A percentile compares a stretch with the other conserved stretches of the same genome.
Conservation (phyloP, 2,329 filamentous ascomycete species). For the Penicillium psychrosexuale region DNA sequence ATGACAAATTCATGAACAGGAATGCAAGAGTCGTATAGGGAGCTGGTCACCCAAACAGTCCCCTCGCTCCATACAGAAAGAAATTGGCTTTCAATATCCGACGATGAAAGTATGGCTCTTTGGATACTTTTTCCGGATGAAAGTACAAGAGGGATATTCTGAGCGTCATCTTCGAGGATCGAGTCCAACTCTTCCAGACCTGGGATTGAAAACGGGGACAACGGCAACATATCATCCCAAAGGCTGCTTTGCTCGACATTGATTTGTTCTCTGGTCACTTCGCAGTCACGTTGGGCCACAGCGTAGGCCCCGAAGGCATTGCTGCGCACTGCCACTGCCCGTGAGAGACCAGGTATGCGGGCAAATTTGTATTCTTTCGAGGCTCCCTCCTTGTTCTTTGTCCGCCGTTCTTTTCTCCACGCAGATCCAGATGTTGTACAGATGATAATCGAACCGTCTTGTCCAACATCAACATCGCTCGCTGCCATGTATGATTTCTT, state of each 20-base stretch:
- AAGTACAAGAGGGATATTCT: constrained; percentile 34
- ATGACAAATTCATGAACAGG: constrained; percentile 83
- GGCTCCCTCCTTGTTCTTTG: constrained; percentile 72
- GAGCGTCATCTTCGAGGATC: constrained; percentile 42
- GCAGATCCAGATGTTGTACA: constrained; percentile 90
- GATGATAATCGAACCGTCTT: constrained; percentile 91
- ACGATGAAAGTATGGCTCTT: constrained; percentile 42
- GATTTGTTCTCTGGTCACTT: constrained; percentile 72
- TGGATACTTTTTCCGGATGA: constrained; percentile 33
- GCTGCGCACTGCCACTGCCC: constrained; percentile 77
- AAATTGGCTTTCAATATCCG: constrained; percentile 46
- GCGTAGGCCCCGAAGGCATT: constrained; percentile 89
- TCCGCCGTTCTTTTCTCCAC: constrained; percentile 81
- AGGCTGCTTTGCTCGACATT: constrained; percentile 64
- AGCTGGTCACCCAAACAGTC: constrained; percentile 50
- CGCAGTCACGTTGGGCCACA: constrained; percentile 77
- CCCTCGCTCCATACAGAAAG: constrained; percentile 27
- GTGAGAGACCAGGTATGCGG: constrained; percentile 80
- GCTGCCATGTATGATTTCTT: constrained; percentile 81
- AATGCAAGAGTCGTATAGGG: constrained; percentile 65
- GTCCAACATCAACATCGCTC: constrained; percentile 80
- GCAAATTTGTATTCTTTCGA: constrained; percentile 94
- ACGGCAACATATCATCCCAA: constrained; percentile 68
- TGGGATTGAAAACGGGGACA: constrained; percentile 67
- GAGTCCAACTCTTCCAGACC: constrained; percentile 33